A percentile compares a stretch with the other conserved stretches of the same genome.
These are phyloP conservation scores for Saccharomycopsis microspora DNA, from an alignment of 805 yeast species.

Conservation along the genomic window DNA sequence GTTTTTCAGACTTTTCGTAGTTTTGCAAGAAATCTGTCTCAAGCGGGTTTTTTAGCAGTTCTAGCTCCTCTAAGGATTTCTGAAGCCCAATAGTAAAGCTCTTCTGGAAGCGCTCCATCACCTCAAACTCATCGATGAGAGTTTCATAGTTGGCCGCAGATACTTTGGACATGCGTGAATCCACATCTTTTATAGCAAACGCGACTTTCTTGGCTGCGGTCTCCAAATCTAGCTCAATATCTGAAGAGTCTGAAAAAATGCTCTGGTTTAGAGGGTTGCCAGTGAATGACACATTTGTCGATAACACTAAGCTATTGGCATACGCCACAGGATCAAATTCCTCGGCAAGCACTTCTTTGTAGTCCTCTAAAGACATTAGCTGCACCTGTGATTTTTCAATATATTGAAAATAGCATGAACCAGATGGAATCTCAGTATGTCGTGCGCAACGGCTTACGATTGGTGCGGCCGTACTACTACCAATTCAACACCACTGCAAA, in stretches of 20 bases:
- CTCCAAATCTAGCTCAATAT: constrained; percentile 27
- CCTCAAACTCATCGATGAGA: constrained; percentile 26
- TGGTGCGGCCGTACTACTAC: constrained; percentile 25
- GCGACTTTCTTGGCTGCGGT: constrained; percentile 31
- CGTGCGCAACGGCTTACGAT: constrained; percentile 21
- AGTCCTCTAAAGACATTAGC: neutral
- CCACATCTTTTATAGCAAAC: constrained; percentile 32
- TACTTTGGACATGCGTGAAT: constrained; percentile 27
- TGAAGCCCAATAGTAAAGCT: constrained; percentile 20
- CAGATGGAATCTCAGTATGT: constrained; percentile 1
- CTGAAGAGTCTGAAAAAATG: neutral
- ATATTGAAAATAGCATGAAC: neutral
- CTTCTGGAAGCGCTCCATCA: constrained; percentile 22
- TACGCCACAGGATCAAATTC: constrained; percentile 7
- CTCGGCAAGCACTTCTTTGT: constrained; percentile 1
- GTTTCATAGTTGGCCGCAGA: constrained; percentile 25
- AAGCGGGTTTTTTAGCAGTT: constrained; percentile 25
- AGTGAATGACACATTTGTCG: constrained; percentile 8
- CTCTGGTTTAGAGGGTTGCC: neutral
- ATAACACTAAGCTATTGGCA: constrained; percentile 6
- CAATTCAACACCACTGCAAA: constrained; percentile 23
- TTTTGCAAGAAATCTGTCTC: constrained; percentile 28
- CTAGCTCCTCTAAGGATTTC: constrained; percentile 25
- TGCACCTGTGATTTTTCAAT: neutral
- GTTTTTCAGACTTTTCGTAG: constrained; percentile 27